A percentile compares a stretch with the other conserved stretches of the same genome.
Evolutionary conservation across 441 rosid species (phyloP).

Genomic region (Croton laevigatus): DNA sequence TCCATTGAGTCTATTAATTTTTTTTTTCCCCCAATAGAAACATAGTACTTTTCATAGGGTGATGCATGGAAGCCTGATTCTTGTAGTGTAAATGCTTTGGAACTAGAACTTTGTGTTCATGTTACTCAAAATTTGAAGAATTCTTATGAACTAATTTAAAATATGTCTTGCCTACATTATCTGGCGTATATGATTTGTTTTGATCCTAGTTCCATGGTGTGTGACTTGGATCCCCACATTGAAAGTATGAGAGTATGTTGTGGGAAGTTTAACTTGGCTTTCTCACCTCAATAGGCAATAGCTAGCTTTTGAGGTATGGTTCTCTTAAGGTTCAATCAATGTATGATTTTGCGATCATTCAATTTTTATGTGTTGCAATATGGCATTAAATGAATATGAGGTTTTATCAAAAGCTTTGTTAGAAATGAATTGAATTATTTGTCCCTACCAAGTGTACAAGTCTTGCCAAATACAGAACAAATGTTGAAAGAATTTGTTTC

Average conservation of each 20-base stretch:
- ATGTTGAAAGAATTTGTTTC: background rate
- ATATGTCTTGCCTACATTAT: background rate
- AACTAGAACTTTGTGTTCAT: background rate
- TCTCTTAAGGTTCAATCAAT: too few relatives aligned
- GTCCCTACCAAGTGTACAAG: background rate
- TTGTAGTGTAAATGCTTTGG: background rate
- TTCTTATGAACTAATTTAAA: background rate
- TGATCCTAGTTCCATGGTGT: too few relatives aligned
- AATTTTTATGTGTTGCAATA: background rate
- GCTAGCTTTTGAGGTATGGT: background rate
- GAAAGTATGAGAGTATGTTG: too few relatives aligned
- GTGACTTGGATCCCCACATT: too few relatives aligned
- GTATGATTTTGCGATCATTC: background rate
- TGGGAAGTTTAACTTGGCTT: too few relatives aligned
- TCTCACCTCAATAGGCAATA: background rate
- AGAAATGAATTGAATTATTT: background rate
- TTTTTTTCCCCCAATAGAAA: background rate
- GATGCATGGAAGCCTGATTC: background rate
- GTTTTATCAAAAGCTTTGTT: background rate
- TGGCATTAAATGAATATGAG: background rate
- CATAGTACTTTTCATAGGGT: background rate
- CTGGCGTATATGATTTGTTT: background rate
- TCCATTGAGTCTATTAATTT: background rate
- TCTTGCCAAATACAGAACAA: background rate
- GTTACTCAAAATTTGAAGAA: background rate